Percentiles rank a stretch among this genome's conserved stretches.
Conservation (phyloP, 164 flowering plant species). For the Vitis rupestris region DNA sequence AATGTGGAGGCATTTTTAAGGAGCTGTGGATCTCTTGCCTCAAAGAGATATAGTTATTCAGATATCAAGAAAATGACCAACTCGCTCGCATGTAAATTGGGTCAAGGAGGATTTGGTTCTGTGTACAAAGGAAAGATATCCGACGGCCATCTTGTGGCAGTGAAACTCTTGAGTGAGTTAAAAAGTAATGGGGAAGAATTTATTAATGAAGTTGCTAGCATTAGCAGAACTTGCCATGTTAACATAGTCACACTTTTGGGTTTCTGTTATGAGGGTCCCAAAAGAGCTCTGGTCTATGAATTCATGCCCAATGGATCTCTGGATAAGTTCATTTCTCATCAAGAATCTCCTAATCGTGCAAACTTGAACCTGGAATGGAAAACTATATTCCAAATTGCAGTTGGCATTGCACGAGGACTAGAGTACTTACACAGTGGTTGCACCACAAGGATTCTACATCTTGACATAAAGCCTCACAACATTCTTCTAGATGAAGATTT, state of each 20-base stretch:
- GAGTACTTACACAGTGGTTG: slow-evolving; percentile 30
- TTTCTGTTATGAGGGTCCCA: slow-evolving; percentile 20
- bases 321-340: slow-evolving; percentile 18
- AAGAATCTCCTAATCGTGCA: not conserved
- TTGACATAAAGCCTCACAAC: slow-evolving; percentile 37
- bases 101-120: slow-evolving; percentile 20
- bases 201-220: slow-evolving; percentile 28
- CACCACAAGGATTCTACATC: slow-evolving; percentile 21
- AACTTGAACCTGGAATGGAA: slow-evolving; percentile 4
- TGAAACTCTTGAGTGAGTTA: slow-evolving; percentile 15
- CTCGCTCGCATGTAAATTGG: slow-evolving; percentile 10
- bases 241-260: slow-evolving; percentile 29
- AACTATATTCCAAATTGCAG: slow-evolving; percentile 13
- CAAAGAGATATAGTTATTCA: slow-evolving; percentile 5
- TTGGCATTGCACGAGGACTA: slow-evolving; percentile 25
- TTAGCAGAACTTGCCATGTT: slow-evolving; percentile 26
- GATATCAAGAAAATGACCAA: slow-evolving; percentile 23
- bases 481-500: slow-evolving; percentile 25
- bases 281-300: slow-evolving; percentile 26
- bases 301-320: slow-evolving; percentile 33
- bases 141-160: slow-evolving; percentile 24
- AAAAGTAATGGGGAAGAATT: slow-evolving; percentile 25
- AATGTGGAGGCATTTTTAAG: not conserved
- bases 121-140: slow-evolving; percentile 26
- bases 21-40: slow-evolving; percentile 8